A percentile compares a stretch with the other conserved stretches of the same genome.
phyloP scores from a whole-genome alignment of 345 rosid genomes.

The Eucalyptus guilfoylei region DNA sequence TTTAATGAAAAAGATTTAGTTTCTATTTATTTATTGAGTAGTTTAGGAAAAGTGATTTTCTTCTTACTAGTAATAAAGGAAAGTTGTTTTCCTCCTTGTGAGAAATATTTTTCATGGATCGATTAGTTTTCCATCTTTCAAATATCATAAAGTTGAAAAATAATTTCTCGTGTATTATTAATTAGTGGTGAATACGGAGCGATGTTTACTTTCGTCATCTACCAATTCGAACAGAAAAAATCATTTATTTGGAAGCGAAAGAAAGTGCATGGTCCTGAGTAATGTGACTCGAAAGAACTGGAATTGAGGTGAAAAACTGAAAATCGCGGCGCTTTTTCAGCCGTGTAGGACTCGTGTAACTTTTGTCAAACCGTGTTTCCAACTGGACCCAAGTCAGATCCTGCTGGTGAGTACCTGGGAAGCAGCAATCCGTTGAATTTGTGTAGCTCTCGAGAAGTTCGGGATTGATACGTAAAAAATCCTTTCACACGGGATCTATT shows the following conservation, averaged over 20 bases:
- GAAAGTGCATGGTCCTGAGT: not conserved
- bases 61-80: not conserved
- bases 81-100: accelerated
- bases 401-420: not conserved
- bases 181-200: not conserved
- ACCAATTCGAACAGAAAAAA: not conserved
- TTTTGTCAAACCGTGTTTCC: not conserved
- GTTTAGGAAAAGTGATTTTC: not conserved
- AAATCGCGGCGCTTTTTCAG: not conserved
- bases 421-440: not conserved
- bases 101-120: accelerated
- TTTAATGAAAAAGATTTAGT: not conserved
- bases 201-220: not conserved
- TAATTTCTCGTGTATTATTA: not conserved
- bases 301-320: not conserved
- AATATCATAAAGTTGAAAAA: not conserved
- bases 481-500: not conserved
- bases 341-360: not conserved
- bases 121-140: not conserved
- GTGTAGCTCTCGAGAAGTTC: not conserved
- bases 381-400: not conserved
- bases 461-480: not conserved
- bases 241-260: not conserved
- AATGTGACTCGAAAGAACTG: not conserved
- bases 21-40: accelerated